Evolutionary conservation across 2,329 filamentous ascomycete genomes (phyloP).

Genomic region (Ramichloridium luteum): DNA sequence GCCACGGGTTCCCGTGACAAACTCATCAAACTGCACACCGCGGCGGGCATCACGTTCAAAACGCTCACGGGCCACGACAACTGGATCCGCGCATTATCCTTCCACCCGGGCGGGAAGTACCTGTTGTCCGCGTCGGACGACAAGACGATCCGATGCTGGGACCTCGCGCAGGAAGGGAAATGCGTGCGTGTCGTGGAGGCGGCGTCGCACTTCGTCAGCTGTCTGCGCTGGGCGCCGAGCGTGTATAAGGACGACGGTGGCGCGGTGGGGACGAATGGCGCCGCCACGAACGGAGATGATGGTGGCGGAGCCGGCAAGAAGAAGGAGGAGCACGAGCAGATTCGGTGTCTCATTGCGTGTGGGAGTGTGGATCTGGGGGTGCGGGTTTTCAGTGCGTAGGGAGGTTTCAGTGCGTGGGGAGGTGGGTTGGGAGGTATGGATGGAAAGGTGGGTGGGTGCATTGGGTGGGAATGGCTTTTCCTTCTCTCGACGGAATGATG

Average conservation of each 20-base stretch:
- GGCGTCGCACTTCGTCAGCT: slow-evolving; percentile 70
- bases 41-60: slow-evolving; percentile 70
- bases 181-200: slow-evolving; percentile 73
- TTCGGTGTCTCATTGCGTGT: slow-evolving; percentile 76
- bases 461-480: no score
- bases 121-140: slow-evolving; percentile 78
- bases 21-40: slow-evolving; percentile 80
- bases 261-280: slow-evolving; percentile 27
- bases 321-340: slow-evolving; percentile 53
- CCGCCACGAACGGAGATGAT: slow-evolving; percentile 14
- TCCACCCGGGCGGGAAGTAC: slow-evolving; percentile 87
- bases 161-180: slow-evolving; percentile 77
- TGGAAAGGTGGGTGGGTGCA: no score
- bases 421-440: no score
- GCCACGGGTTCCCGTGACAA: slow-evolving; percentile 86
- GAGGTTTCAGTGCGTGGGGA: no score
- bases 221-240: slow-evolving; percentile 75
- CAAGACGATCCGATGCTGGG: slow-evolving; percentile 88
- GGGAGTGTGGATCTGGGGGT: slow-evolving; percentile 74
- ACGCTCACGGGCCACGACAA: slow-evolving; percentile 84
- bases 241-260: slow-evolving; percentile 47
- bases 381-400: slow-evolving; percentile 60
- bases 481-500: no score
- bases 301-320: slow-evolving; percentile 11
- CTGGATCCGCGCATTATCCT: slow-evolving; percentile 77